Conservation (phyloP, 345 rosid species). For the Camelina sativa region DNA sequence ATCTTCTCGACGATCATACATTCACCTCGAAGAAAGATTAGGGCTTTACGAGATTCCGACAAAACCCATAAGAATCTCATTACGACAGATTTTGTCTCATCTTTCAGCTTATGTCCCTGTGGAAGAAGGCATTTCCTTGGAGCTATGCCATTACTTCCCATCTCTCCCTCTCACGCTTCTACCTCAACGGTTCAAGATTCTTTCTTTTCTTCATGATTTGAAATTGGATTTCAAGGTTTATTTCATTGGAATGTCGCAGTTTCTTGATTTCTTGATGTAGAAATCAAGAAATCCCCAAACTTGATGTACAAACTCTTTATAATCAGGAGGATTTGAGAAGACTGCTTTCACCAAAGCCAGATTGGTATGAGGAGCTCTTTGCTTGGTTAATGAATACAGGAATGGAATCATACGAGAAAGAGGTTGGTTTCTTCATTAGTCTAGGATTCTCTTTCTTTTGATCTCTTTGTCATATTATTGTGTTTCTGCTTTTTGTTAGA, state of each 20-base stretch:
- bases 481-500: slow-evolving; percentile 44
- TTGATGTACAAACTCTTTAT: neutral
- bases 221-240: neutral
- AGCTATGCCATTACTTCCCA: slow-evolving; percentile 54
- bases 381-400: slow-evolving; percentile 54
- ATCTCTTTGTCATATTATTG: neutral
- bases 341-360: slow-evolving; percentile 72
- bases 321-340: slow-evolving; percentile 55
- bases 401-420: slow-evolving; percentile 70
- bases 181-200: slow-evolving; percentile 51
- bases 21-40: slow-evolving; percentile 17
- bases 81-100: slow-evolving; percentile 15
- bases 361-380: slow-evolving; percentile 78
- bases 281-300: neutral
- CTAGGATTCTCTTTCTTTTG: neutral
- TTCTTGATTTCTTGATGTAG: neutral
- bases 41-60: slow-evolving; percentile 13
- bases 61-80: slow-evolving; percentile 24
- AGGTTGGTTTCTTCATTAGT: slow-evolving; percentile 46
- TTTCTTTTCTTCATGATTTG: neutral
- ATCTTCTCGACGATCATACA: slow-evolving; percentile 24
- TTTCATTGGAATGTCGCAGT: neutral
- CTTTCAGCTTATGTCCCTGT: slow-evolving; percentile 48
- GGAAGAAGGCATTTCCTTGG: slow-evolving; percentile 60
- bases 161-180: slow-evolving; percentile 38